Base-by-base conservation (phyloP, 352 stramenopile genomes). In the Globisporangium acanthophoron region DNA sequence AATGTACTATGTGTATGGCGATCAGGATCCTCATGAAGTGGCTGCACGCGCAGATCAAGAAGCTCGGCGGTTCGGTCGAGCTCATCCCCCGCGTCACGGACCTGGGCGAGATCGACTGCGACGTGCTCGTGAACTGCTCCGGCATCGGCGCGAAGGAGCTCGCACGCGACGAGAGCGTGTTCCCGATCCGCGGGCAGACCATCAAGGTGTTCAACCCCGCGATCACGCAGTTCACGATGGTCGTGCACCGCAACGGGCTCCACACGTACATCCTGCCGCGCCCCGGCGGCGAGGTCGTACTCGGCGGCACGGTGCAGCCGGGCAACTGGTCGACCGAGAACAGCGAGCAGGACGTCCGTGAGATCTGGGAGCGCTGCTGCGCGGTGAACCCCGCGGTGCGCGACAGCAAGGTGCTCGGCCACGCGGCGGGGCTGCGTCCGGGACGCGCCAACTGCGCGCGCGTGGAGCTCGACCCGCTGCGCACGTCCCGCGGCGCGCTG, bases 191-290 rank as follows among this genome's bases (percentile, higher is more conserved):
- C 1, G 78, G 80, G 9, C 80, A 90, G 58, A 69, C 76, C 35
- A 81, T 85, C 48, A 80, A 79, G 63, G 75, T 79, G 9, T 65
- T 70, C 57, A 83, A 90, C 56, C 74, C 74, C 2, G 64, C 55
- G 16, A 74, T 90, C 53, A 74, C 64, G 60, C 65, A 74, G 45
- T 86, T 82, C 53, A 61, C 59, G 55, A 80, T 82, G 47, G 64
- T 70, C 41, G 67, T 88, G 27, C 62, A 78, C 52, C 43, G 46
- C 3, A 64, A 86, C 43, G 67, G 65, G 29, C 61, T 67, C 8
- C 79, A 88, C 65, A 86, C 80, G 60, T 90, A 88, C 66, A 77
- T 90, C 40, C 73, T 90, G 41, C 80, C 78, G 3, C 78, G 80
- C 3, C 78, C 80, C 0, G 51, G 69, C 13, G 78, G 78, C 31